These are phyloP conservation scores for Wickerhamomyces queroliae DNA, from an alignment of 805 yeast species.

Conservation along the genomic window DNA sequence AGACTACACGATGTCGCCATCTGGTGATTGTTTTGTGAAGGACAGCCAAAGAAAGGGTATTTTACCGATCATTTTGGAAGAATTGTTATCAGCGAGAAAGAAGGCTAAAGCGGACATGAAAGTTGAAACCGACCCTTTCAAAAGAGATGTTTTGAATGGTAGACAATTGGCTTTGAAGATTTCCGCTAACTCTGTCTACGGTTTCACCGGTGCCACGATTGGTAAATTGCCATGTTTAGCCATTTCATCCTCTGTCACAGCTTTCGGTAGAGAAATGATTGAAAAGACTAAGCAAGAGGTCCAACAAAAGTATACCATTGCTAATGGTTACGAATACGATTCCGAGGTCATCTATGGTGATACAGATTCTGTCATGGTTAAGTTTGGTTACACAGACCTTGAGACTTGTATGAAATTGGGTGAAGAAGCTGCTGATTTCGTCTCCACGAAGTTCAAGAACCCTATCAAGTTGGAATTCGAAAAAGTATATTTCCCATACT, in stretches of 20 bases:
- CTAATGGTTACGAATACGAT: slow-evolving; percentile 79
- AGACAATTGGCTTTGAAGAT: slow-evolving; percentile 94
- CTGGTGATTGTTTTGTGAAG: slow-evolving; percentile 86
- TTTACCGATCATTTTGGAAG: slow-evolving; percentile 86
- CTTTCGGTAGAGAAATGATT: slow-evolving; percentile 96
- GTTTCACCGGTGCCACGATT: slow-evolving; percentile 98
- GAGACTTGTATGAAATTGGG: slow-evolving; percentile 87
- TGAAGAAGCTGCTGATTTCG: slow-evolving; percentile 87
- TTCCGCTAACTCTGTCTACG: slow-evolving; percentile 97
- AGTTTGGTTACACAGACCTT: slow-evolving; percentile 80
- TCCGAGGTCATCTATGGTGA: slow-evolving; percentile 96
- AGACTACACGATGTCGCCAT: slow-evolving; percentile 86
- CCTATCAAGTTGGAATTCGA: slow-evolving; percentile 97
- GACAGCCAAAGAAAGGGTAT: slow-evolving; percentile 69
- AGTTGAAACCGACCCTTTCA: slow-evolving; percentile 92
- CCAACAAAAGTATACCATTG: slow-evolving; percentile 69
- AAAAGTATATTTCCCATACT: slow-evolving; percentile 91
- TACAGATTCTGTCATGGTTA: slow-evolving; percentile 99
- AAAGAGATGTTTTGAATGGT: slow-evolving; percentile 90
- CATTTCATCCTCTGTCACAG: slow-evolving; percentile 91
- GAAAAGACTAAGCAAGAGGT: slow-evolving; percentile 86
- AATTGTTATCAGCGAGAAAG: slow-evolving; percentile 86
- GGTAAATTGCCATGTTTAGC: slow-evolving; percentile 97
- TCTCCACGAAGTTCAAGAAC: slow-evolving; percentile 67
- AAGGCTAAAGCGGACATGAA: slow-evolving; percentile 87